Base-by-base conservation (phyloP, 2,329 filamentous ascomycete species). In the Chaetomium sp. region DNA sequence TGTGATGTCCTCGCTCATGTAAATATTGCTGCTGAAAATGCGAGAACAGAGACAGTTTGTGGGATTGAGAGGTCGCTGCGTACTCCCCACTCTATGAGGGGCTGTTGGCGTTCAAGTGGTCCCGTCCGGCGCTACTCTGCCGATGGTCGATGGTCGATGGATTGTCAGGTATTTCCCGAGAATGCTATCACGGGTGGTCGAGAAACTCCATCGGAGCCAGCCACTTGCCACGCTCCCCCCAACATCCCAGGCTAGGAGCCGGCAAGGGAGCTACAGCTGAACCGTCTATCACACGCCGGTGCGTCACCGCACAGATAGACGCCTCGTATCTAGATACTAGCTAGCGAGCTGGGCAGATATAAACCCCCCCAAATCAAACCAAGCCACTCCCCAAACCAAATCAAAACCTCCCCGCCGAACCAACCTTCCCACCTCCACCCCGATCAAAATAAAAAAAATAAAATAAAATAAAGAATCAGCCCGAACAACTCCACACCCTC, bases 1-100 rank as follows among this genome's bases (percentile, higher is more conserved):
- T 65, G 85, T 96, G 74, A 89, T 91, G 82, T 90, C 87, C 66
- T 86, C 85, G 70, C 84, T 93, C 82, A 89, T 92, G 85, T 90
- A 83, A 72, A 64, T 33, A 49, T n/a, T 7, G 53, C 16, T 7
- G 29, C 25, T 23, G 4, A 13, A 27, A 5, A 45, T 45, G 45
- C 59, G 51, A 57, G 25, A 61, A 35, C 49, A 33, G 38, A 59
- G 13, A 33, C 13, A 4, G 4, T 19, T n/a, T 31, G n/a, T 35
- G 13, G 50, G n/a, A 61, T 56, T 33, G 27, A 53, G 58, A 56
- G 56, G 57, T 53, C 23, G 45, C 45, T 62, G 57, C 58, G 45
- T 55, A 55, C 53, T 35, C 10, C 50, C 13, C 8, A 29, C 13
- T 16, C 31, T 23, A 23, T 6, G 38, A 42, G 45, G 19, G 45